These are phyloP conservation scores for Tephrocybe sp. DNA, from an alignment of 768 basidiomycete species.

Conservation along the genomic window DNA sequence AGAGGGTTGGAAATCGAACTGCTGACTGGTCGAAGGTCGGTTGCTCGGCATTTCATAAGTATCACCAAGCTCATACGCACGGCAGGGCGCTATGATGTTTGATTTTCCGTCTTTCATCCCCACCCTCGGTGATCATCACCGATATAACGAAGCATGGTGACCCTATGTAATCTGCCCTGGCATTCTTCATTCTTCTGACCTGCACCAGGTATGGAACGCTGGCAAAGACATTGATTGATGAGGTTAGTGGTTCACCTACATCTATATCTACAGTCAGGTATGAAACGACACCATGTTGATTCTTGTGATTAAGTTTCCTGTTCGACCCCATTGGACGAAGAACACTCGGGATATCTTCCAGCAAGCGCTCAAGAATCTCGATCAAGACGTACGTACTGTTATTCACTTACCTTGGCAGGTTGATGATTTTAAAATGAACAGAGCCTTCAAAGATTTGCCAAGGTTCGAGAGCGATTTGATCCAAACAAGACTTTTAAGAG, in stretches of 20 bases:
- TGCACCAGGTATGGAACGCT: constrained; percentile 16
- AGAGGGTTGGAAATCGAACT: constrained; percentile 26
- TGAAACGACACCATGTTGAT: too few relatives aligned
- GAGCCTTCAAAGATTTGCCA: constrained; percentile 30
- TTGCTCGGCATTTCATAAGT: not conserved
- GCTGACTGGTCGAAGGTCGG: constrained; percentile 37
- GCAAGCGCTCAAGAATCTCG: constrained; percentile 30
- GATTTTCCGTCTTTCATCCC: constrained; percentile 36
- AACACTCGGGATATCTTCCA: constrained; percentile 29
- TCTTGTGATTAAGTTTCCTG: constrained; percentile 27
- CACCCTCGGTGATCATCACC: constrained; percentile 30
- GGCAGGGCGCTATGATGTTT: constrained; percentile 37
- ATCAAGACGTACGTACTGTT: constrained; percentile 27
- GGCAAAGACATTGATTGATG: constrained; percentile 29
- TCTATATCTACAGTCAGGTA: too few relatives aligned
- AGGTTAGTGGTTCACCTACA: constrained; percentile 21
- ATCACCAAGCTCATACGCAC: not conserved
- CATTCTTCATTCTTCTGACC: not conserved
- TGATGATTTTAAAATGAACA: constrained; percentile 4
- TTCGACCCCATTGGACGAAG: constrained; percentile 38
- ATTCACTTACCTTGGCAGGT: not conserved
- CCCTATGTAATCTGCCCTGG: not conserved
- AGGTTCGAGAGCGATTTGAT: constrained; percentile 31
- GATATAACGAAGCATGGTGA: constrained; percentile 35
- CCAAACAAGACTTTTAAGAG: constrained; percentile 34